Evolutionary conservation across 1,284 basidiomycete species (phyloP).

Genomic region (Neonothopanus nambi): DNA sequence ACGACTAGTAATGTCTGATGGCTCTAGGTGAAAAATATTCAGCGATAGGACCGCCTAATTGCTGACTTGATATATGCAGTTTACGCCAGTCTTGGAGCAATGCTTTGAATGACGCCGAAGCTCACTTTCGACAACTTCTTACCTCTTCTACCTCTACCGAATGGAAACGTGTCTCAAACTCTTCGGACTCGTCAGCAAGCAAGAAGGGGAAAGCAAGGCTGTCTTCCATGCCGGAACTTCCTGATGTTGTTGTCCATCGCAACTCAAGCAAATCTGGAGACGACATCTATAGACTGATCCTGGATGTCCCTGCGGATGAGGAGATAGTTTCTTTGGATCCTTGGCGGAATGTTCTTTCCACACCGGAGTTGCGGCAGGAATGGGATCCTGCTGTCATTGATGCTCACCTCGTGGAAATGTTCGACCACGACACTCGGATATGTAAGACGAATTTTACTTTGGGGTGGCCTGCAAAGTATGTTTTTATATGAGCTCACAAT

Average conservation of each 20-base stretch:
- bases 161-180: conserved; percentile 68
- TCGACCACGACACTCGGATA: conserved; percentile 85
- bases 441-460: conserved; percentile 88
- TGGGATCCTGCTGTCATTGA: conserved; percentile 95
- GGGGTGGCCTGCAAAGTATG: conserved; percentile 96
- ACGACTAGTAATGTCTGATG: conserved; percentile 35
- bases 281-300: conserved; percentile 77
- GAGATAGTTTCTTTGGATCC: conserved; percentile 69
- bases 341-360: conserved; percentile 82
- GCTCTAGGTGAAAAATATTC: conserved; percentile 34
- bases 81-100: conserved; percentile 74
- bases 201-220: conserved; percentile 63
- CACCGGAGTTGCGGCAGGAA: conserved; percentile 82
- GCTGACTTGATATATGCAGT: conserved; percentile 35
- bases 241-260: conserved; percentile 72
- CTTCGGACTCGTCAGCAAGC: conserved; percentile 41
- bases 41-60: conserved; percentile 3
- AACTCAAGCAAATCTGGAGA: conserved; percentile 67
- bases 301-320: conserved; percentile 73
- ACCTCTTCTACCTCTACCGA: conserved; percentile 56
- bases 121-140: conserved; percentile 68
- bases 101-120: conserved; percentile 70
- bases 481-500: conserved; percentile 20
- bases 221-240: conserved; percentile 53
- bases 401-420: conserved; percentile 81